phyloP scores from a whole-genome alignment of 805 yeast genomes.

The Isabelozyma gotoi region DNA sequence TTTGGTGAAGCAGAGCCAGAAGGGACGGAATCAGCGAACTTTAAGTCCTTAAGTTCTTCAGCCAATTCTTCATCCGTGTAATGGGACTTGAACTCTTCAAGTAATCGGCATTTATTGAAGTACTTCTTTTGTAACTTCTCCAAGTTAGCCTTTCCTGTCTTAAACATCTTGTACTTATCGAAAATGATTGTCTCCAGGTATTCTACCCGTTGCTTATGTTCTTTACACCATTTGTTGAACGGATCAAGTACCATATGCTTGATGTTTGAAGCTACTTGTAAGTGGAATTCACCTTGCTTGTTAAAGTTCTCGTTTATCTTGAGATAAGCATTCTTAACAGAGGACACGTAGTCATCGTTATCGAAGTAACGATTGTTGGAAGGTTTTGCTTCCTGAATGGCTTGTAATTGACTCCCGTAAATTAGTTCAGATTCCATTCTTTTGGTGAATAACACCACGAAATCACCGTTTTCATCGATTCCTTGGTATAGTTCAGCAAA shows the following conservation, averaged over 20 bases:
- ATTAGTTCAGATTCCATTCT: slow-evolving; percentile 71
- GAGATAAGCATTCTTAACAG: slow-evolving; percentile 61
- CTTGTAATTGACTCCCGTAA: slow-evolving; percentile 58
- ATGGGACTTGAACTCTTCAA: slow-evolving; percentile 62
- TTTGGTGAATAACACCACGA: slow-evolving; percentile 60
- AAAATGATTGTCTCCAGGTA: slow-evolving; percentile 56
- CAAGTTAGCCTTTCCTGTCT: slow-evolving; percentile 44
- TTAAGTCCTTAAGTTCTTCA: slow-evolving; percentile 25
- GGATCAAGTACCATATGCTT: slow-evolving; percentile 63
- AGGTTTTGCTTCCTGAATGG: slow-evolving; percentile 39
- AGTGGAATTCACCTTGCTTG: slow-evolving; percentile 58
- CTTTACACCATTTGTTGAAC: slow-evolving; percentile 71
- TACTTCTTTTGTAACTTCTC: slow-evolving; percentile 65
- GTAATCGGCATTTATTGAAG: slow-evolving; percentile 71
- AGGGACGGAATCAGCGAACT: slow-evolving; percentile 6
- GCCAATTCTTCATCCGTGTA: slow-evolving; percentile 44
- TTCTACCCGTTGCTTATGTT: slow-evolving; percentile 66
- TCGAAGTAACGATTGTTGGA: slow-evolving; percentile 36
- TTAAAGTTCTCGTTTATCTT: slow-evolving; percentile 56
- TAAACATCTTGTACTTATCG: slow-evolving; percentile 52
- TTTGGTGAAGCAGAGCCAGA: slow-evolving; percentile 2
- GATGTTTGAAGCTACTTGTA: slow-evolving; percentile 62
- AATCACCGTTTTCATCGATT: slow-evolving; percentile 67
- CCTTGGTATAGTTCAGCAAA: slow-evolving; percentile 61
- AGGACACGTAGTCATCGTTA: slow-evolving; percentile 60